Evolutionary conservation across 306 rosid genomes (phyloP).

Genomic region (Glycine soja): DNA sequence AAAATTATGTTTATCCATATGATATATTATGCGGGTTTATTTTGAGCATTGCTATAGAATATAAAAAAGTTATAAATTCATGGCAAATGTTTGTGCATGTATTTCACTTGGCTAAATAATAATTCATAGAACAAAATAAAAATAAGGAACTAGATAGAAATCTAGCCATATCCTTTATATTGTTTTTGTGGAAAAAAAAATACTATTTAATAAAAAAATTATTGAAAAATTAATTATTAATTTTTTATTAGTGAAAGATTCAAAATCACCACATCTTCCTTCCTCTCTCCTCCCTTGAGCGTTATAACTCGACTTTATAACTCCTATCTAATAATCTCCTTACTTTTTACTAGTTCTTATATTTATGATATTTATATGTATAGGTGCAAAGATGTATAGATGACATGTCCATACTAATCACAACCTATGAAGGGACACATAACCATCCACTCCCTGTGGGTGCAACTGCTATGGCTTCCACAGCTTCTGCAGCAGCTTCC

Average conservation of each 20-base stretch:
- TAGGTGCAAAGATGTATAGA: conserved; percentile 97
- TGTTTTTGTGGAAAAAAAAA: background rate
- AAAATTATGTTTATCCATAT: too few species aligned
- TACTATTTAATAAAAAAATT: too few species aligned
- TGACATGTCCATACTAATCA: conserved; percentile 93
- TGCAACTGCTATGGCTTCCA: conserved; percentile 94
- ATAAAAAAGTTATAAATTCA: background rate
- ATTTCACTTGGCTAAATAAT: background rate
- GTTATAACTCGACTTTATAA: too few species aligned
- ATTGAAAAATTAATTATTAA: too few species aligned
- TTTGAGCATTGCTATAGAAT: background rate
- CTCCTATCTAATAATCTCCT: background rate
- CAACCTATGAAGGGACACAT: conserved; percentile 97
- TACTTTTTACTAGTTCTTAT: background rate
- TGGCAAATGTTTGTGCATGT: background rate
- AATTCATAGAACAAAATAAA: background rate
- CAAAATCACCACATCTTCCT: too few species aligned
- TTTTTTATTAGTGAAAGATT: too few species aligned
- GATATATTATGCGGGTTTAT: too few species aligned
- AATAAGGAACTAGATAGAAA: background rate
- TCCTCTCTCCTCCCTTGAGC: too few species aligned
- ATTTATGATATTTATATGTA: background rate
- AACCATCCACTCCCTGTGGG: conserved; percentile 96
- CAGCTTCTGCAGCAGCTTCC: conserved; percentile 83
- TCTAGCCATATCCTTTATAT: background rate